Evolutionary conservation across 2,329 filamentous ascomycete species (phyloP), one percentile per base, ranked within the genome.

Genomic region (Venturia carpophila): DNA sequence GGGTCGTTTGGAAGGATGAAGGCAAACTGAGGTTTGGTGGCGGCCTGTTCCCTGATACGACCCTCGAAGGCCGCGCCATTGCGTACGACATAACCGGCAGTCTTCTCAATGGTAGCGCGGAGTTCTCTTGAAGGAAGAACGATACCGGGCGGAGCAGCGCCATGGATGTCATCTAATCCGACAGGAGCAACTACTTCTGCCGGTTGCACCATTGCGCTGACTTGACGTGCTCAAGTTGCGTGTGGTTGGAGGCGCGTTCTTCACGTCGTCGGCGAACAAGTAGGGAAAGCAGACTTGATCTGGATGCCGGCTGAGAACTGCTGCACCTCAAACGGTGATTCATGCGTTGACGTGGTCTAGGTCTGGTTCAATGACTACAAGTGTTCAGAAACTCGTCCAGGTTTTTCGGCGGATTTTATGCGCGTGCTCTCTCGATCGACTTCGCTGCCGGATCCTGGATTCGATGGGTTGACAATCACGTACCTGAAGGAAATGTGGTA

Each of bases 61-160:
- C 92, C 88, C 78, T 95, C 90, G 72, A 95, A 92, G 9, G 85
- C 74, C 15, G 78, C 71, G 43, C 84, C 84, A 71, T 85, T 85
- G 70, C 86, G 83, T 66, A 87, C 87, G 66, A 97, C 90, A 74
- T 95, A 97, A 60, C 92, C 92, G 64, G 94, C 93, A 15, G 93
- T 96, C 79, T 96, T 97, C 76, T 97, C 92, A 72, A 99, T 87
- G 69, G 93, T 84, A 24, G 82, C 81, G 80, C 92, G 87, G 72
- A 97, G 92, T 73, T 92, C 90, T 74, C 87, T 85, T 0, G 86
- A 94, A 27, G 94, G 94, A 64, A 97, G 83, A 65, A 97, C 90
- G 68, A 96, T 83, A 68, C 92, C 91, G 66, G 87, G 79, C 3
- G 93, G 93, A 42, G 91, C 87, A 75, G 92, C 93, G 74, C 87